phyloP scores from a whole-genome alignment of 805 yeast genomes.

The Sugiyamaella smithiae region DNA sequence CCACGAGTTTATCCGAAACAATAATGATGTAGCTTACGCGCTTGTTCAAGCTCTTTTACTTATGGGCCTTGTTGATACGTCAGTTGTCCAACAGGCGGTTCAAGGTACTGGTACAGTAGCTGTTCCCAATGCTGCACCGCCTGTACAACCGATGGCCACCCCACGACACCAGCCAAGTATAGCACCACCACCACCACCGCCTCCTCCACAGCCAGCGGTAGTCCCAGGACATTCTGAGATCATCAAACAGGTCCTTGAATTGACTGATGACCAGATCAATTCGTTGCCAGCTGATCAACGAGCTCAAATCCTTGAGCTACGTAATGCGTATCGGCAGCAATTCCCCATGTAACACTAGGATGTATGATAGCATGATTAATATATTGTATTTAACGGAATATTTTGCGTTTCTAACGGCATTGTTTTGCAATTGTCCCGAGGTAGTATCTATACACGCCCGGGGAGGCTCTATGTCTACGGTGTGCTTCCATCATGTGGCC shows the following conservation, averaged over 20 bases:
- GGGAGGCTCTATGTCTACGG: too few species aligned
- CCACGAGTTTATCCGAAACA: conserved; percentile 52
- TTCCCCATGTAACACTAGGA: too few species aligned
- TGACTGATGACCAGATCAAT: conserved; percentile 48
- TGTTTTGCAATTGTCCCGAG: too few species aligned
- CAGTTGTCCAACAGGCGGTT: conserved; percentile 27
- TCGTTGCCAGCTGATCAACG: conserved; percentile 50
- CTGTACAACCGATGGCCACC: conserved; percentile 12
- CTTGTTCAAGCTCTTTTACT: conserved; percentile 64
- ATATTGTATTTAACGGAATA: too few species aligned
- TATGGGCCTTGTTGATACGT: conserved; percentile 36
- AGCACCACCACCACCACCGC: conserved; percentile 22
- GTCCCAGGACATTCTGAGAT: conserved; percentile 44
- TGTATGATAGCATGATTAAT: too few species aligned
- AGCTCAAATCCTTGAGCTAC: conserved; percentile 28
- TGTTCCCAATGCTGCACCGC: conserved; percentile 11
- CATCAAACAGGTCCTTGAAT: conserved; percentile 48
- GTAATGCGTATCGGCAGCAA: conserved; percentile 26
- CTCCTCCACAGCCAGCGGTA: conserved; percentile 15
- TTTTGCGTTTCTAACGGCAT: too few species aligned
- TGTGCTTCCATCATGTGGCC: too few species aligned
- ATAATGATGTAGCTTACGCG: conserved; percentile 75
- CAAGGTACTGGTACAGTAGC: conserved; percentile 12
- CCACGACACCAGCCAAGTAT: conserved; percentile 6
- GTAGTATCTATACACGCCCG: too few species aligned